Base-by-base conservation (phyloP, 345 rosid species). In the Salix exigua region DNA sequence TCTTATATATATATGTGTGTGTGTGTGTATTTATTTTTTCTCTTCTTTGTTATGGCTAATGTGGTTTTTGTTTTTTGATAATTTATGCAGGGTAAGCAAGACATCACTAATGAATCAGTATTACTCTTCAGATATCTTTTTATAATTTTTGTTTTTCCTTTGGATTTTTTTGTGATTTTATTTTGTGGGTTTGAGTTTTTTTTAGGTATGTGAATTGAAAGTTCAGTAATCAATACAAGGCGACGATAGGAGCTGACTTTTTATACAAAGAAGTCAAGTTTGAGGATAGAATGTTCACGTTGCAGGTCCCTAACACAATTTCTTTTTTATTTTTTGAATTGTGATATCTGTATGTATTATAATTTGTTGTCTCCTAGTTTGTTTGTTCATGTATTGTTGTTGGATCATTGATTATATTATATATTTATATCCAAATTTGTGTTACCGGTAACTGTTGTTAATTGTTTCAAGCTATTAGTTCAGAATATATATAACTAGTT, bases 81-180 rank as follows among this genome's bases (percentile, higher is more conserved):
- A 35, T 23, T 50, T 75, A 30, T 21, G 38, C 67, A 93, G 98
- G 88, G 98, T 94, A 58, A 97, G 97, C 58, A 94, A 91, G 85
- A 94, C 97, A 64, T 94, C 98, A 66, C 83, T 91, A 78, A 94
- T 94, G 97, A 94, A 94, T 85, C 97, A 90, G 98, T 94, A 90
- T 78, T 70, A 9, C 35, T 84, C 72, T 85, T n/a, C 76, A 71
- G 82, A 77, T 73, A 61, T 83, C 67, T 76, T 46, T 35, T 35
- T 46, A 7, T 18, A 61, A 0, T 18, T 44, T 38, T 12, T 61
- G 2, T 28, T 25, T 65, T 13, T 2, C 28, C 6, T 10, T 53
- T 70, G 2, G 17, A 26, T 46, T 38, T 73, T 26, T 44, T 63
- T 51, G 28, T 70, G 40, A 66, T 75, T 14, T 30, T 37, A n/a